Base-by-base conservation (phyloP, 2,329 filamentous ascomycete genomes). In the Periconia macrospinosa region DNA sequence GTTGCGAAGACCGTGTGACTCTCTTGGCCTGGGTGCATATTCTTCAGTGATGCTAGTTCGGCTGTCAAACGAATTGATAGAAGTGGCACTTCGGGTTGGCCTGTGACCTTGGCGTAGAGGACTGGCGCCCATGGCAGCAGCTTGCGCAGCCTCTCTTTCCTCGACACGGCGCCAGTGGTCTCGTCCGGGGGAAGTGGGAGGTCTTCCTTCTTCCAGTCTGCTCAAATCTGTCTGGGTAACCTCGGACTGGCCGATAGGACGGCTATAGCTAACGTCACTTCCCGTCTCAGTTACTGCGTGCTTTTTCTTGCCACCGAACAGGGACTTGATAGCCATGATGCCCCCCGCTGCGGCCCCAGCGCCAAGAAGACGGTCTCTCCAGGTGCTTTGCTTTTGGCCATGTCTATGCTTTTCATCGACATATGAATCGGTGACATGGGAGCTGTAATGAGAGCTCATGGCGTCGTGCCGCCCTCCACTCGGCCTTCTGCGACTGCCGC, bases 171-270 rank as follows among this genome's bases (percentile, higher is more conserved):
- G 69, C 66, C 71, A 74, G 23, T 68, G 61, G 45, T 67, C 60
- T 51, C 66, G 59, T 46, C 70, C 63, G 49, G 79, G 80, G 30
- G 78, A 79, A 43, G 69, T 69, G 17, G 79, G 80, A 30, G 80
- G 79, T 57, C 79, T 77, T 30, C 82, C 83, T 68, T 83, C 81
- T 64, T 85, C 82, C 55, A 76, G 72, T 67, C 75, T 76, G 68
- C 68, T 79, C 13, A 80, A 67, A 56, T 78, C 78, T 41, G 72
- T 78, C 49, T 79, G 75, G 18, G 75, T 81, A 47, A 81, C 71
- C 48, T 79, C 76, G 35, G 76, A 74, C 18, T 75, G 78, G 17
- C 76, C 79, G 33, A 81, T 73, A 14, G 82, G 81, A 41, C 78
- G 80, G 35, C 74, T 75, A 61, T 85, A 85, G 44, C 79, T 79